Evolutionary conservation across 2,329 filamentous ascomycete genomes (phyloP).

Genomic region (Fusarium setosum): DNA sequence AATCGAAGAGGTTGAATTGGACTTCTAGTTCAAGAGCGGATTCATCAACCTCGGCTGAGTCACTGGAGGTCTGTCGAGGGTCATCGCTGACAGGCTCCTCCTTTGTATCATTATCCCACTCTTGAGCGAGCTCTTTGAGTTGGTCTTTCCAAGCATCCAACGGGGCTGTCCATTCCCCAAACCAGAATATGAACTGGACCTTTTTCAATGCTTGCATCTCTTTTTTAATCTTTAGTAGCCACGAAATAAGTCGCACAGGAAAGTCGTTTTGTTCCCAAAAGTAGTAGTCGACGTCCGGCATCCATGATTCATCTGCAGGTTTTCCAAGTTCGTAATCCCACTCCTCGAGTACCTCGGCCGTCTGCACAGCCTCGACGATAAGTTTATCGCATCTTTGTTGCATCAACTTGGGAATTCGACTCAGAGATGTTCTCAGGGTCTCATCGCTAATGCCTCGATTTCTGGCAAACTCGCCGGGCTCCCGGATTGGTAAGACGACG

Average conservation of each 20-base stretch:
- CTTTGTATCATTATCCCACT: neutral
- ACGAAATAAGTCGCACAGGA: neutral
- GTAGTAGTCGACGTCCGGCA: neutral
- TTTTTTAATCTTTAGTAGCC: neutral
- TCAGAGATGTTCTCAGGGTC: neutral
- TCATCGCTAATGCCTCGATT: neutral
- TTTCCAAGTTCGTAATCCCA: neutral
- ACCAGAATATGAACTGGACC: neutral
- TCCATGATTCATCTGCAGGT: neutral
- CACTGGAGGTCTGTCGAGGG: no score
- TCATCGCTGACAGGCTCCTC: neutral
- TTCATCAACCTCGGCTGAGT: no score
- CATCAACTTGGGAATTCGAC: neutral
- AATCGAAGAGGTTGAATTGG: conserved; percentile 15
- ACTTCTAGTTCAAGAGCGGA: neutral
- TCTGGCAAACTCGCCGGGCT: neutral
- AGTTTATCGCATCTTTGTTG: neutral
- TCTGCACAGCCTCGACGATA: neutral
- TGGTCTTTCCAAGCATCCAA: neutral
- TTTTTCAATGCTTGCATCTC: neutral
- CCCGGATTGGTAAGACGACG: neutral
- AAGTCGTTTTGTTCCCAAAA: neutral
- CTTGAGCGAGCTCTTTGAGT: neutral
- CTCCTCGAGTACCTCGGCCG: neutral
- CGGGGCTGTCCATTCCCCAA: neutral